A percentile compares a stretch with the other conserved stretches of the same genome.
Evolutionary conservation across 2,329 filamentous ascomycete species (phyloP).

Genomic region (Pseudogymnoascus sp.): DNA sequence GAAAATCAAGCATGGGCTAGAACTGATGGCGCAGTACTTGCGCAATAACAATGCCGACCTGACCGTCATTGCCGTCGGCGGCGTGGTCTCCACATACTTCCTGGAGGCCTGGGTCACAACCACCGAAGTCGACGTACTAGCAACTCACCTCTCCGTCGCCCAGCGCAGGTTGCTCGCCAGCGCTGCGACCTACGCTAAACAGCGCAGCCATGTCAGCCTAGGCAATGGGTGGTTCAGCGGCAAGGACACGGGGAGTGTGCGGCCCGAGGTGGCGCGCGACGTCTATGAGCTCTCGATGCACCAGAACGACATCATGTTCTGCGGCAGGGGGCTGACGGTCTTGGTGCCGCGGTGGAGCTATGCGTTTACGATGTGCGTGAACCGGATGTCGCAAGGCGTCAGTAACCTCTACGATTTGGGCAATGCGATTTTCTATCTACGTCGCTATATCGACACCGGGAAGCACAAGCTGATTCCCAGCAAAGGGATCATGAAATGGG

Average conservation of each 20-base stretch:
- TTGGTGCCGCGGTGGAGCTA: neutral
- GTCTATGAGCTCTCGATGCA: neutral
- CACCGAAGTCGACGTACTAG: neutral
- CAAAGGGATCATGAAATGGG: constrained; percentile 1
- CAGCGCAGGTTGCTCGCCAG: constrained; percentile 1
- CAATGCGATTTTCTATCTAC: neutral
- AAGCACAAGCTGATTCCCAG: neutral
- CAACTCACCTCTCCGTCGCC: neutral
- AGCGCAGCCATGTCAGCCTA: neutral
- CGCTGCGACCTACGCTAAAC: neutral
- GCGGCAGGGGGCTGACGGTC: neutral
- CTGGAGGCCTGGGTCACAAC: neutral
- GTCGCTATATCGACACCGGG: neutral
- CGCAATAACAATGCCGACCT: neutral
- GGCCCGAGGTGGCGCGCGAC: neutral
- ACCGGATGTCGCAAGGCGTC: neutral
- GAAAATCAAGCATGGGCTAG: neutral
- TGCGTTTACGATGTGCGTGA: neutral
- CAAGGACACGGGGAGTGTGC: neutral
- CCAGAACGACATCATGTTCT: neutral
- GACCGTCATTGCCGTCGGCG: neutral
- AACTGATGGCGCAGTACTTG: neutral
- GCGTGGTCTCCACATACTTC: neutral
- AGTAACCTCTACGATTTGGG: neutral
- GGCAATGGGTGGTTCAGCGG: neutral